Conservation (phyloP, 208 protist genomes). For the Leishmania braziliensis region DNA sequence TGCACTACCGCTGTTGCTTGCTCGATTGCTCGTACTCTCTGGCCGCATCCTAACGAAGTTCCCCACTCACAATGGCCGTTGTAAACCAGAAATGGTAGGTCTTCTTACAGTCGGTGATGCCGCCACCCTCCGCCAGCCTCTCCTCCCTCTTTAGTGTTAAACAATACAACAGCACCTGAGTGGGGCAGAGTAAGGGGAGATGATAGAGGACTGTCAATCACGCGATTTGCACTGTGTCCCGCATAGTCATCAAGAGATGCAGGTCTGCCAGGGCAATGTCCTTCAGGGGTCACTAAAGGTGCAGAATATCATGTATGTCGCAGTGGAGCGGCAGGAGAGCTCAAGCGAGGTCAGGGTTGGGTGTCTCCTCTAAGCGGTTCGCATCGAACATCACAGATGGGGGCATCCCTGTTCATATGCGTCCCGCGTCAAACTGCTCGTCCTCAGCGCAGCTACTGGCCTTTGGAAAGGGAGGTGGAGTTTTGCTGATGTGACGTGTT, state of each 20-base stretch:
- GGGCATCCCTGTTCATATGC: too few species aligned
- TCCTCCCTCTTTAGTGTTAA: conserved; percentile 22
- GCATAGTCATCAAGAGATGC: not conserved
- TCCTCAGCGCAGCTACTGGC: too few species aligned
- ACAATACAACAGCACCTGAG: conserved; percentile 20
- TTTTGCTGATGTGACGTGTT: too few species aligned
- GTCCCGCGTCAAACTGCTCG: too few species aligned
- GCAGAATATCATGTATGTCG: conserved; percentile 15
- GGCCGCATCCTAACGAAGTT: not conserved
- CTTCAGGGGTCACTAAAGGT: conserved; percentile 15
- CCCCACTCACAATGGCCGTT: not conserved
- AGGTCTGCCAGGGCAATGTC: conserved; percentile 33
- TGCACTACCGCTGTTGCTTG: not conserved
- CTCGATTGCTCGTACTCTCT: not conserved
- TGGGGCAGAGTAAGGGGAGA: conserved; percentile 13
- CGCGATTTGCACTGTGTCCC: conserved; percentile 3
- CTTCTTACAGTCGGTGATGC: not conserved
- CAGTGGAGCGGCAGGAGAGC: conserved; percentile 18
- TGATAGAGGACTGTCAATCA: conserved; percentile 22
- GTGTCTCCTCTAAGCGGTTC: too few species aligned
- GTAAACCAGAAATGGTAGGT: not conserved
- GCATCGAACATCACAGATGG: too few species aligned
- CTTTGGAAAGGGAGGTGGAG: too few species aligned
- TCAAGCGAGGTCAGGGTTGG: too few species aligned
- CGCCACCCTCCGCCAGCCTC: not conserved